A percentile compares a stretch with the other conserved stretches of the same genome.
Conservation (phyloP, 371 early-diverging fungal genomes). For the Umbelopsis sp. region DNA sequence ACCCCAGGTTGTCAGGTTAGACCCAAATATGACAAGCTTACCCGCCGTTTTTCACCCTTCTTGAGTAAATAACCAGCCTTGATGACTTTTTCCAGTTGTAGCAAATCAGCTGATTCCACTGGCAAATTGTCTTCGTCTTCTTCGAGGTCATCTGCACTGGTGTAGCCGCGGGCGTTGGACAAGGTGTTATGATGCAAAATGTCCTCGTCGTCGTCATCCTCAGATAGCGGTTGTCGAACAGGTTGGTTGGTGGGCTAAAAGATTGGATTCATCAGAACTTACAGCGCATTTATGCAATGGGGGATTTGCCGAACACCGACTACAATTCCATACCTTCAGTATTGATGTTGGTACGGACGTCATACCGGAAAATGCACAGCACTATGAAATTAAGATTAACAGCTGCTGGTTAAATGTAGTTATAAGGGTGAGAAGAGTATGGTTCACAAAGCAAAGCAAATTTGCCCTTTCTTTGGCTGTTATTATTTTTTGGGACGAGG, state of each 20-base stretch:
- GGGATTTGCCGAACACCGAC: not conserved
- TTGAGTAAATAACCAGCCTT: conserved; percentile 74
- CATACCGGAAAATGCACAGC: not conserved
- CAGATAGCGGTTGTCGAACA: not conserved
- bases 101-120: conserved; percentile 51
- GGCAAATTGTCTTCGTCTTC: conserved; percentile 62
- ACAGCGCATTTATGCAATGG: not conserved
- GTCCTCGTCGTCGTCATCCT: conserved; percentile 21
- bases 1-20: not conserved
- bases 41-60: conserved; percentile 80
- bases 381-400: not conserved
- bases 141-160: conserved; percentile 37
- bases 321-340: not conserved
- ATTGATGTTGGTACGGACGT: conserved; percentile 10
- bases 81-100: conserved; percentile 69
- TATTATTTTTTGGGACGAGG: too few species aligned
- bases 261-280: not conserved
- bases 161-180: conserved; percentile 30
- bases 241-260: not conserved
- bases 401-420: too few species aligned
- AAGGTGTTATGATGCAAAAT: conserved; percentile 6
- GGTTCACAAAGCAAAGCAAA: too few species aligned
- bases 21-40: conserved; percentile 26
- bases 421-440: too few species aligned
- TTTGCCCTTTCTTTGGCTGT: too few species aligned